Evolutionary conservation across 164 flowering plant species (phyloP), one percentile per base, ranked within the genome.

Genomic region (Malania oleifera): DNA sequence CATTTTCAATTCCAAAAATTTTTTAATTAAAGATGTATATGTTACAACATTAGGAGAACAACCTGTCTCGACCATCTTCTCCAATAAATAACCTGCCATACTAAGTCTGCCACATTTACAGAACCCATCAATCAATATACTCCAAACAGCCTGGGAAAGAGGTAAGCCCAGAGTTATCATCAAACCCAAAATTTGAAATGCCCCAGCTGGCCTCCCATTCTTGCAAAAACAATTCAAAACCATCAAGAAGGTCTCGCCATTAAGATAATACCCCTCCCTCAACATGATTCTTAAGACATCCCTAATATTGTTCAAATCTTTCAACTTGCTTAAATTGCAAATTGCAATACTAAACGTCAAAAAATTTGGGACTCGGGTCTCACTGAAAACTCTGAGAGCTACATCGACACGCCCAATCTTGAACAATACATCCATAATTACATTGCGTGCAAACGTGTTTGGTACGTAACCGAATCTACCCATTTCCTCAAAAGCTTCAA

Each of bases 21-120:
- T 82, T 62, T 80, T 79, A 35, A 86, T 39, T 43, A 86, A 55
- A 43, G 79, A 70, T 4, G 93, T 86, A 62, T 80, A 86, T 18
- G 78, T 77, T 46, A 77, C 82, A 64, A 86, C 73, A 67, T 68
- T 84, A 8, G 88, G 93, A 47, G 66, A 68, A 67, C 55, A 63
- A 20, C 83, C 85, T 51, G 55, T 62, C 34, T 62, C 51, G 25
- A 66, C 54, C 93, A 84, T 84, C 59, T 80, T 84, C 38, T 64
- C 55, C 54, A 80, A 56, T 22, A 84, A 68, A 50, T 57, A 40
- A 51, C 19, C 41, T 0, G 80, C 90, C n/a, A 57, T 47, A 45
- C n/a, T 66, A 48, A 74, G 72, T 51, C 56, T 56, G 10, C 74
- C 67, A 26, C 37, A 52, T 56, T 69, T 73, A 62, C 83, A 72